Evolutionary conservation across 352 stramenopile genomes (phyloP), one percentile per base, ranked within the genome.

Genomic region (Nothophytophthora sp.): DNA sequence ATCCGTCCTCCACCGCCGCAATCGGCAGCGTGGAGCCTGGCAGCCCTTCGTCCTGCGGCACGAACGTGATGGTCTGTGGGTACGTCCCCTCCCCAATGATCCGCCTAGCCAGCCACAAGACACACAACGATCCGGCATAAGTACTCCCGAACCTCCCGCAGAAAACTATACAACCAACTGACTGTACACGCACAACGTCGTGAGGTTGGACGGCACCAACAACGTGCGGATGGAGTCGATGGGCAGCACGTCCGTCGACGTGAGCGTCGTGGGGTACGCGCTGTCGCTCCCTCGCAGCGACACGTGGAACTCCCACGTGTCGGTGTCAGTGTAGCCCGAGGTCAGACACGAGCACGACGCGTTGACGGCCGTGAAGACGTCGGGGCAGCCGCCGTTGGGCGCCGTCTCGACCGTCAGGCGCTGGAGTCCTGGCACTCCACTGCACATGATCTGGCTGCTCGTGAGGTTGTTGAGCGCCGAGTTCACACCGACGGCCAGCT

Each of bases 171-270:
- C 12, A 33, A 18, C 20, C 23, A 32, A 4, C 38, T 13, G 4
- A 33, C n/a, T 42, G 29, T 15, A 43, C n/a, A 47, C 55, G 51
- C 27, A 71, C 62, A 66, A 19, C 6, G 61, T 70, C 8, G 45
- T 40, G 42, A 70, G 22, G 20, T 51, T 67, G 15, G 39, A 43
- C 3, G 60, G 59, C 5, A 74, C 55, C 1, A 59, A 30, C 32
- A 74, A 29, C 13, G 65, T 71, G 15, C 58, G 60, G 29, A 74
- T 66, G 23, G 48, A 55, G 48, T 68, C 56, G 18, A 74, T 45
- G 2, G 60, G 20, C 36, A 74, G 32, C 25, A 65, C 55, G 18
- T 74, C 50, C 5, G 29, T 22, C n/a, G 44, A 33, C 29, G 36
- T 50, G 16, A 57, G 33, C 9, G 42, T 50, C 16, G 38, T 64